A percentile compares a stretch with the other conserved stretches of the same genome.
These are phyloP conservation scores for Oryza punctata DNA, from an alignment of 176 grass and related monocot species.

Conservation along the genomic window DNA sequence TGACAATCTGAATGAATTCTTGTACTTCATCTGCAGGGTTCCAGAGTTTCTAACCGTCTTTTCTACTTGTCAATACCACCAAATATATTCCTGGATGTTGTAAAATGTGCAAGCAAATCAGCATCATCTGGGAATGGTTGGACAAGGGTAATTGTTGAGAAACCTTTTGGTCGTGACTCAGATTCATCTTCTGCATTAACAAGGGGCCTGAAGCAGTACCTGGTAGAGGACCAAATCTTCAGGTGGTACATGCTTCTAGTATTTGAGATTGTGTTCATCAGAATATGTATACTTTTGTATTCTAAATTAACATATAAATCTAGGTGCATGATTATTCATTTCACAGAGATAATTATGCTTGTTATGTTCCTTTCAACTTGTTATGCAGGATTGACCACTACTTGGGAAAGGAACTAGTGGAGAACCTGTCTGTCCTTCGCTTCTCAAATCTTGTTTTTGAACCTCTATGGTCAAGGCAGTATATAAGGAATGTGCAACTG, in stretches of 20 bases:
- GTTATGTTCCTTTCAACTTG: constrained; percentile 13
- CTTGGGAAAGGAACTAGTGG: constrained; percentile 88
- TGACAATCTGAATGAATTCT: constrained; percentile 17
- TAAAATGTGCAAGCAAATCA: constrained; percentile 90
- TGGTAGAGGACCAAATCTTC: constrained; percentile 97
- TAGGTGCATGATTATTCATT: constrained; percentile 2
- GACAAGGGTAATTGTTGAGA: constrained; percentile 98
- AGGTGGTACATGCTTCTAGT: constrained; percentile 52
- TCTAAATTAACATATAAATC: neutral
- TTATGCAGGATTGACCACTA: constrained; percentile 86
- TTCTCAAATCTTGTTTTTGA: constrained; percentile 99
- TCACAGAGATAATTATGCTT: constrained; percentile 23
- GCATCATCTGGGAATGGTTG: constrained; percentile 80
- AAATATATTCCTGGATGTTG: constrained; percentile 97
- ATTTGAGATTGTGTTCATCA: neutral
- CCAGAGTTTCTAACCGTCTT: constrained; percentile 76
- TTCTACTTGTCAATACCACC: constrained; percentile 96
- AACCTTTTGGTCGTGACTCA: constrained; percentile 85
- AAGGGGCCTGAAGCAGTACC: constrained; percentile 81
- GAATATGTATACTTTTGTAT: too few relatives aligned
- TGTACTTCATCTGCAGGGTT: constrained; percentile 58
- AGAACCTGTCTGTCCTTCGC: constrained; percentile 86
- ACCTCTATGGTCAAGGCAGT: constrained; percentile 96
- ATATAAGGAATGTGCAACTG: constrained; percentile 87
- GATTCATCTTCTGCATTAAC: constrained; percentile 95